Base-by-base conservation (phyloP, 495 filamentous ascomycete genomes). In the Bombardia bombarda region DNA sequence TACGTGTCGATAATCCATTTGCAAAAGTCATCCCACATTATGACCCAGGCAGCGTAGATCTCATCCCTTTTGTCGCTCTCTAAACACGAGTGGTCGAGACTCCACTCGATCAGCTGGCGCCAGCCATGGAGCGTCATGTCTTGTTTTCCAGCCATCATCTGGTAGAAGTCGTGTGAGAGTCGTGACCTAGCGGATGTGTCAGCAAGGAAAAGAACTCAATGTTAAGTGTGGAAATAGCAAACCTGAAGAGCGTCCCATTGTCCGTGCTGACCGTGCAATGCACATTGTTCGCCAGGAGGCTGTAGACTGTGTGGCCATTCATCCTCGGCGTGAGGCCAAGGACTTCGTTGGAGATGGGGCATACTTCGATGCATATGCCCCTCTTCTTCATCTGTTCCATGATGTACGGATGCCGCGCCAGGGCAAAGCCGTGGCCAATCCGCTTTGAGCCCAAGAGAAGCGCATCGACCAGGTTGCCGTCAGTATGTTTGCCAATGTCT, bases 351-450 rank as follows among this genome's bases (percentile, higher is more conserved):
- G 83, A 90, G 46, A 94, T 87, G 0, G 90, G 90, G 51, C 90
- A 97, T 35, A 83, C 80, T 58, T 98, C 92, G 25, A 97, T 65
- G 19, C 90, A 78, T 42, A 97, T 86, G 40, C 78, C 77, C 47
- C 83, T 83, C 40, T 83, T 75, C 60, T 89, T 90, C 65, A 95
- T 80, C 52, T 89, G 72, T 42, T 85, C 74, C 47, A 92, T 81
- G 31, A 96, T 71, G 14, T 87, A 72, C 0, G 90, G 90, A 58
- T 96, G 93, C 42, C 85, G 83, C 48, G 80, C 87, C 7, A 98
- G 68, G 0, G 86, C 88, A 52, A 86, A 94, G n/a, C 86, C 92
- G 49, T 96, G 89, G 0, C 90, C 90, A 23, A 98, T 90, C 13
- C 92, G 78, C 44, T 87, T 82, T 0, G 87, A 81, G 9, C 83